Percentiles rank a stretch among this genome's conserved stretches.
Evolutionary conservation across 495 filamentous ascomycete genomes (phyloP).

Genomic region (Tuber indicum): DNA sequence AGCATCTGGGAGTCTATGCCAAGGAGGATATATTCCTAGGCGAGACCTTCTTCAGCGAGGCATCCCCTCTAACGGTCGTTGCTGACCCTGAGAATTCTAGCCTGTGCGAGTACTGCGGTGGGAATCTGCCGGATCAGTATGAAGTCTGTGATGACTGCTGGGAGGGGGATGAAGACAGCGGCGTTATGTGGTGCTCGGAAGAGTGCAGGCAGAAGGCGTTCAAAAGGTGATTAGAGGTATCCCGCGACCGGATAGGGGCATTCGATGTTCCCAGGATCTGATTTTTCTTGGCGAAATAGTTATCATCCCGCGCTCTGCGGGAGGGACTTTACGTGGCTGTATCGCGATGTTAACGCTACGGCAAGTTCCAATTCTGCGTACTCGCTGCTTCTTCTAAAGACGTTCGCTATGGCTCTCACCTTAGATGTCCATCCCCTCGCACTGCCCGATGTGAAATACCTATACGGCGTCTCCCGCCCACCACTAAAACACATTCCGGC

Average conservation of each 20-base stretch:
- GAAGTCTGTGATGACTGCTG: slow-evolving; percentile 42
- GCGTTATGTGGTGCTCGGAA: slow-evolving; percentile 68
- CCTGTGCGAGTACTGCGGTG: slow-evolving; percentile 39
- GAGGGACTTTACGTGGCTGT: slow-evolving; percentile 61
- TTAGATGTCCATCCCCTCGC: slow-evolving; percentile 76
- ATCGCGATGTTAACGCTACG: slow-evolving; percentile 55
- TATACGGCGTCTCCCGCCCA: slow-evolving; percentile 65
- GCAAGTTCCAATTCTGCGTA: slow-evolving; percentile 44
- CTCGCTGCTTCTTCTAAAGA: slow-evolving; percentile 66
- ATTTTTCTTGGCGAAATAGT: slow-evolving; percentile 32
- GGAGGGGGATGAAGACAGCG: slow-evolving; percentile 36
- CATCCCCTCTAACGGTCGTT: slow-evolving; percentile 66
- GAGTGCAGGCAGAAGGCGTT: slow-evolving; percentile 67
- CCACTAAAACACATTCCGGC: slow-evolving; percentile 24
- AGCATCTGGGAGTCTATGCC: slow-evolving; percentile 84
- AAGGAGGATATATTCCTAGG: slow-evolving; percentile 69
- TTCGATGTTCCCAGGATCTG: not conserved
- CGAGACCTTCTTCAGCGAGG: slow-evolving; percentile 72
- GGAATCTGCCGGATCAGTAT: slow-evolving; percentile 51
- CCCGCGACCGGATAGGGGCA: not conserved
- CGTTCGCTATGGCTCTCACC: slow-evolving; percentile 79
- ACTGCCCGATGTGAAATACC: slow-evolving; percentile 76
- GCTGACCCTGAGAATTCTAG: slow-evolving; percentile 39
- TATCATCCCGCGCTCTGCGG: slow-evolving; percentile 89
- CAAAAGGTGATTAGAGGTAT: slow-evolving; percentile 30